phyloP scores from a whole-genome alignment of 495 filamentous ascomycete genomes.

The Friedmanniomyces endolithicus region DNA sequence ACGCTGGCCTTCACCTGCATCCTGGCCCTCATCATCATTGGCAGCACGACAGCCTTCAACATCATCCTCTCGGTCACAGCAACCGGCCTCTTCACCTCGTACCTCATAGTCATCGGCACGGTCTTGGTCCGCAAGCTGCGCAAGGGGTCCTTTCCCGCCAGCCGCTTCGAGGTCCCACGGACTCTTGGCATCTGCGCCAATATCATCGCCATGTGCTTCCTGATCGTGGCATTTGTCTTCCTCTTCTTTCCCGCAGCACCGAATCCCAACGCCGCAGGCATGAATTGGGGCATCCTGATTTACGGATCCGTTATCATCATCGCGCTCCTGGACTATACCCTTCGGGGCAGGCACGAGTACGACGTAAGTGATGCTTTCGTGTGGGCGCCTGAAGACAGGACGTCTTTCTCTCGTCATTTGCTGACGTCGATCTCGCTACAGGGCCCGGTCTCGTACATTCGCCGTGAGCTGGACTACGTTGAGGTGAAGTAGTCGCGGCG shows the following conservation, averaged over 20 bases:
- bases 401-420: too few relatives aligned
- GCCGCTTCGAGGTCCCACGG: constrained; percentile 25
- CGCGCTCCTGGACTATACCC: neutral
- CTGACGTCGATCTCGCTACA: too few relatives aligned
- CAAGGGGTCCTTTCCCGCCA: too few relatives aligned
- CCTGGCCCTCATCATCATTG: constrained; percentile 6
- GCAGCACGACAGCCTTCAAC: constrained; percentile 27
- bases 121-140: too few relatives aligned
- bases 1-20: constrained; percentile 20
- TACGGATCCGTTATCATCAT: neutral
- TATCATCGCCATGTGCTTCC: constrained; percentile 31
- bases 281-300: neutral
- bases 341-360: neutral
- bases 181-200: constrained; percentile 36
- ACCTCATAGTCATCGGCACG: constrained; percentile 41
- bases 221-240: constrained; percentile 1
- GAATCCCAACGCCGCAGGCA: neutral
- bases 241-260: neutral
- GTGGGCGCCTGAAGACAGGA: too few relatives aligned
- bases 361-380: too few relatives aligned
- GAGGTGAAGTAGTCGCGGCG: too few relatives aligned
- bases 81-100: constrained; percentile 37
- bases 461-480: too few relatives aligned
- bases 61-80: constrained; percentile 38
- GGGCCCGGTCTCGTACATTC: too few relatives aligned